phyloP scores from a whole-genome alignment of 441 rosid genomes.

The Kokia cookei region DNA sequence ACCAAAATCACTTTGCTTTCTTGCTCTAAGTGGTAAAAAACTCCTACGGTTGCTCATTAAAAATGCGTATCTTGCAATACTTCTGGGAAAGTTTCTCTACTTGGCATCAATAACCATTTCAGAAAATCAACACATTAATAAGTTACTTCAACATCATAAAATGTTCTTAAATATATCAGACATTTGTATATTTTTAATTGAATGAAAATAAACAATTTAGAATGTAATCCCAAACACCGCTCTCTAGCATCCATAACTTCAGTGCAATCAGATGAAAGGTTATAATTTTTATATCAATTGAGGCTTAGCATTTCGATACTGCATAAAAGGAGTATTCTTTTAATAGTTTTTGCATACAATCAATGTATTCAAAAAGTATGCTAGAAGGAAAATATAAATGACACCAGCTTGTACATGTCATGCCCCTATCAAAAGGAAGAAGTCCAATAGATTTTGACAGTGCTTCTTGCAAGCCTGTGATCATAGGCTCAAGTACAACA shows the following conservation, averaged over 20 bases:
- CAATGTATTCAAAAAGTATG: neutral
- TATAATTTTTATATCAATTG: neutral
- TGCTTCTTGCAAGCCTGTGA: conserved; percentile 85
- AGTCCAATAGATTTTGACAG: conserved; percentile 93
- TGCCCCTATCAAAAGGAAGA: conserved; percentile 94
- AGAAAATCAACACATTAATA: neutral
- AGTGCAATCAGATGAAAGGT: neutral
- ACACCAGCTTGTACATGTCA: conserved; percentile 47
- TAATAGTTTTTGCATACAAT: neutral
- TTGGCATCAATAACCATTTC: neutral
- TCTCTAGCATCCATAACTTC: too few species aligned
- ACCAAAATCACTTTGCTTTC: neutral
- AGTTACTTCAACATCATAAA: neutral
- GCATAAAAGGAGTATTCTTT: neutral
- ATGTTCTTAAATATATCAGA: neutral
- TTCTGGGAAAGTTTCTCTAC: neutral
- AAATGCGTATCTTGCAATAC: neutral
- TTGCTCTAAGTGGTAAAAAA: neutral
- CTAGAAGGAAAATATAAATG: neutral
- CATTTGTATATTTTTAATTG: neutral
- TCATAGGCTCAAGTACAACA: conserved; percentile 81
- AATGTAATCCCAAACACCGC: neutral
- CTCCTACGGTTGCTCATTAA: neutral
- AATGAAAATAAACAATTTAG: neutral
- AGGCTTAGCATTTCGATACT: neutral